A percentile compares a stretch with the other conserved stretches of the same genome.
Conservation (phyloP, 2,329 filamentous ascomycete species). For the Monosporascus sp. region DNA sequence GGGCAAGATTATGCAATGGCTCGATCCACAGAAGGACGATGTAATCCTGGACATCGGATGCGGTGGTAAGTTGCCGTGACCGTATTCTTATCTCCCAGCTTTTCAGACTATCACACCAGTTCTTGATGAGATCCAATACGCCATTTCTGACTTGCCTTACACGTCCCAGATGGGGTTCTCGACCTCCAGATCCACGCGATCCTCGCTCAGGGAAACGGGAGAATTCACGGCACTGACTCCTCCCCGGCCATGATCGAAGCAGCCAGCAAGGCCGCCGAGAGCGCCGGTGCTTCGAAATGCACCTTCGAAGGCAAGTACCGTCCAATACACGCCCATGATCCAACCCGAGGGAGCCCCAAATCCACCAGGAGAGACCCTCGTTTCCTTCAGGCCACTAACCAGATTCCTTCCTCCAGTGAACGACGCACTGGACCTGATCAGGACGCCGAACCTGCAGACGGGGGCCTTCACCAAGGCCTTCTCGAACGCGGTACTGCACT, state of each 20-base stretch:
- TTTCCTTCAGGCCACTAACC: too few species aligned
- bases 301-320: slow-evolving; percentile 38
- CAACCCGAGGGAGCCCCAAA: too few species aligned
- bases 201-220: slow-evolving; percentile 39
- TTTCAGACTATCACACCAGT: neutral
- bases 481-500: slow-evolving; percentile 63
- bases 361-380: too few species aligned
- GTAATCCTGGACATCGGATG: slow-evolving; percentile 58
- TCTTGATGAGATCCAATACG: neutral
- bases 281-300: slow-evolving; percentile 28
- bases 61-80: slow-evolving; percentile 39
- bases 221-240: slow-evolving; percentile 52
- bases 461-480: slow-evolving; percentile 50
- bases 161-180: slow-evolving; percentile 50
- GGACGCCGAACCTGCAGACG: slow-evolving; percentile 28
- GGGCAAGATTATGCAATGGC: slow-evolving; percentile 51
- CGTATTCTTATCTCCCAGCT: neutral
- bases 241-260: slow-evolving; percentile 54
- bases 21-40: slow-evolving; percentile 54
- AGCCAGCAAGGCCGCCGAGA: slow-evolving; percentile 35
- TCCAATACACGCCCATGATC: too few species aligned
- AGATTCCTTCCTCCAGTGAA: slow-evolving; percentile 28
- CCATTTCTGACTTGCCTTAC: neutral
- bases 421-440: slow-evolving; percentile 37
- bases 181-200: slow-evolving; percentile 46